Conservation (phyloP, 768 basidiomycete species). For the Hortiboletus campestris region DNA sequence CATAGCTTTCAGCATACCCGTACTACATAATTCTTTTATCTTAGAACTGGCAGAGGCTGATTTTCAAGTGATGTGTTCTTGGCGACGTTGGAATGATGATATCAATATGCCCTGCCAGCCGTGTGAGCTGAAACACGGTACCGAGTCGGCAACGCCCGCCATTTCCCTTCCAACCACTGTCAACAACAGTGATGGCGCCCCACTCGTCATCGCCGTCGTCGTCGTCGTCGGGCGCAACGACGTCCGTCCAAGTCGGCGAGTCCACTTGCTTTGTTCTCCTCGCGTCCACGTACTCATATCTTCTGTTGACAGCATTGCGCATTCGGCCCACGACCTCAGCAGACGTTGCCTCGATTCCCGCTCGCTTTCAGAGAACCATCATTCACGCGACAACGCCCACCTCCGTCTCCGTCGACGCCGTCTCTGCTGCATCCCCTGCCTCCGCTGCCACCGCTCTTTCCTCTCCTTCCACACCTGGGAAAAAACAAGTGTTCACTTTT, state of each 20-base stretch:
- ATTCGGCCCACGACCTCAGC: constrained; percentile 86
- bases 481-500: constrained; percentile 87
- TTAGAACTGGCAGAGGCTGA: constrained; percentile 3
- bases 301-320: constrained; percentile 63
- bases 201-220: constrained; percentile 65
- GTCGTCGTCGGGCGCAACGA: constrained; percentile 59
- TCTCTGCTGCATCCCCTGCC: constrained; percentile 48
- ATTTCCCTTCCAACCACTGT: constrained; percentile 27
- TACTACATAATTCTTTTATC: constrained; percentile 34
- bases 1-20: constrained; percentile 32
- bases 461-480: constrained; percentile 50
- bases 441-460: constrained; percentile 49
- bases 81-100: not conserved
- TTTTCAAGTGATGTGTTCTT: constrained; percentile 5
- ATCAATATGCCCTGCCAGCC: constrained; percentile 10
- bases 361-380: constrained; percentile 89
- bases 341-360: constrained; percentile 83
- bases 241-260: constrained; percentile 93
- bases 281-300: not conserved
- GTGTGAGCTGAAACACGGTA: constrained; percentile 24
- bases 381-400: constrained; percentile 74
- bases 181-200: constrained; percentile 62
- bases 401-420: constrained; percentile 80
- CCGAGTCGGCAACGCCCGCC: constrained; percentile 29
- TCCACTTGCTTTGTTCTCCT: constrained; percentile 15